phyloP scores from a whole-genome alignment of 2,329 filamentous ascomycete species.

The Raffaelea albimanens region DNA sequence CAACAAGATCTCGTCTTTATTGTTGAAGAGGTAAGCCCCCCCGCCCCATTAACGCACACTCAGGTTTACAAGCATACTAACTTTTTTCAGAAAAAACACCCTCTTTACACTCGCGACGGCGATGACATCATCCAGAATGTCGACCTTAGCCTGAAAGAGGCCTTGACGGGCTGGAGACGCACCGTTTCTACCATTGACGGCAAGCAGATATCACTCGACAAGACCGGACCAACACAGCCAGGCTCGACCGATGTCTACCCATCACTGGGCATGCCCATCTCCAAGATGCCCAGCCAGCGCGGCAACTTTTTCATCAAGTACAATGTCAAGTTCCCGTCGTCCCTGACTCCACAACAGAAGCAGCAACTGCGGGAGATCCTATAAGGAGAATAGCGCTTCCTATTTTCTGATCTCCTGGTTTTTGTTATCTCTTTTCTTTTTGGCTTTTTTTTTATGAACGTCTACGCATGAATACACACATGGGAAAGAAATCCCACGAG shows the following conservation, averaged over 20 bases:
- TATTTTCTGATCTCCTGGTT: background rate
- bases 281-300: conserved; percentile 75
- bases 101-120: conserved; percentile 74
- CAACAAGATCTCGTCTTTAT: conserved; percentile 94
- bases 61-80: conserved; percentile 24
- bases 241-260: conserved; percentile 76
- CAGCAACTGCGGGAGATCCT: conserved; percentile 71
- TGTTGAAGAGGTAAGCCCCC: conserved; percentile 71
- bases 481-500: too few species aligned
- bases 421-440: background rate
- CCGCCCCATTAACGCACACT: background rate
- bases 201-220: conserved; percentile 70
- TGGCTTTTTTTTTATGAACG: background rate
- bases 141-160: conserved; percentile 83
- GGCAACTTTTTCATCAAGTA: conserved; percentile 86
- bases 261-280: conserved; percentile 84
- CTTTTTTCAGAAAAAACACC: conserved; percentile 65
- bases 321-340: conserved; percentile 85
- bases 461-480: too few species aligned
- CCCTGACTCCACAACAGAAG: conserved; percentile 70
- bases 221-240: conserved; percentile 75
- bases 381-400: conserved; percentile 22
- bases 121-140: conserved; percentile 76
- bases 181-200: conserved; percentile 93
- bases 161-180: conserved; percentile 84